Conservation (phyloP, 768 basidiomycete genomes). For the Naganishia antarctica region DNA sequence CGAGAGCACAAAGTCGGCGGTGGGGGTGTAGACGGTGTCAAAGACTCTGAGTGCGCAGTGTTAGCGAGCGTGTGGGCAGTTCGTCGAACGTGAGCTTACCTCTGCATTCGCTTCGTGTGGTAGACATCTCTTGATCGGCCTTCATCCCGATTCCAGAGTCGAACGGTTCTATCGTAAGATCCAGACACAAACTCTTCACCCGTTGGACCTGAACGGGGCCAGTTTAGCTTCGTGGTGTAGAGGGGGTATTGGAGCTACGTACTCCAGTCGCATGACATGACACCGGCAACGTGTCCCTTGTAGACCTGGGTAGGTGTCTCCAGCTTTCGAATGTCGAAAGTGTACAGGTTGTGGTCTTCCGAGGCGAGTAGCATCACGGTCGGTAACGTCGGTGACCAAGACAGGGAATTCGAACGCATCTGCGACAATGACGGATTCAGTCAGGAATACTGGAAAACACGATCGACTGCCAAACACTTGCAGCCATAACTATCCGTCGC, state of each 20-base stretch:
- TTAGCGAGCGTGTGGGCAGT: neutral
- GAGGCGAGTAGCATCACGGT: constrained; percentile 89
- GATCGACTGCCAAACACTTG: constrained; percentile 45
- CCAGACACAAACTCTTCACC: constrained; percentile 94
- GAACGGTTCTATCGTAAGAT: constrained; percentile 88
- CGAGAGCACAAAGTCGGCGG: constrained; percentile 81
- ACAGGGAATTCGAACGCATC: constrained; percentile 82
- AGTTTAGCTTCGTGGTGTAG: neutral
- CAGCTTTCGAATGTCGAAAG: constrained; percentile 88
- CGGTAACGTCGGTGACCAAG: constrained; percentile 95
- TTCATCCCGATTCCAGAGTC: constrained; percentile 83
- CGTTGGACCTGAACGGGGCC: constrained; percentile 57
- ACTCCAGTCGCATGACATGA: constrained; percentile 95
- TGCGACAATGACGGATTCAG: constrained; percentile 45
- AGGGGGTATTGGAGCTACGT: constrained; percentile 24
- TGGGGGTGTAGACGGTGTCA: constrained; percentile 78
- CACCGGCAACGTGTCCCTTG: constrained; percentile 94
- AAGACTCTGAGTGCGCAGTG: constrained; percentile 57
- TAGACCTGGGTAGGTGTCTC: constrained; percentile 81
- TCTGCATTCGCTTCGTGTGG: constrained; percentile 98
- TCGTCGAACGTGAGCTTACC: constrained; percentile 48
- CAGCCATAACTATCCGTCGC: constrained; percentile 82
- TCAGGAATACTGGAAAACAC: neutral
- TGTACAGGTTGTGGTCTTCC: constrained; percentile 97
- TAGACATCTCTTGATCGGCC: constrained; percentile 83